Base-by-base conservation (phyloP, 2,329 filamentous ascomycete species). In the Ceratocystis harringtonii region DNA sequence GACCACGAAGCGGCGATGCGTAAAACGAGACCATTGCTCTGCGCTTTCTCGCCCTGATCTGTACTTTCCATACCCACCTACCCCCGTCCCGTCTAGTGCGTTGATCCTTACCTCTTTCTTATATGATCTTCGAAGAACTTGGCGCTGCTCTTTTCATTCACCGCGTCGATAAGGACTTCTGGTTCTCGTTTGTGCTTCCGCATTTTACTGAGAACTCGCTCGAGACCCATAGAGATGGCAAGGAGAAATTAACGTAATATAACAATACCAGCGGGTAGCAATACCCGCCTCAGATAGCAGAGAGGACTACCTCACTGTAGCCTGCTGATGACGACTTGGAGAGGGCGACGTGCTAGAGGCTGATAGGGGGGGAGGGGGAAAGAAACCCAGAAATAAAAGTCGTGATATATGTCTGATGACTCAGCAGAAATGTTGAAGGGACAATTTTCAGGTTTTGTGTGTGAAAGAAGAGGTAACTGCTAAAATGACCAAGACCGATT, bases 81-180 rank as follows among this genome's bases (percentile, higher is more conserved):
- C 17, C 8, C 10, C 19, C 45, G 8, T 25, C 17, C 10, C 6
- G 22, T 15, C 7, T 58, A 15, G 48, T 52, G 19, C 6, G 45
- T 22, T 25, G 60, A 28, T 22, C n/a, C 65, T 43, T 62, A 67
- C 66, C 66, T 67, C 43, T 67, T 67, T n/a, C 60, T 60, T 2
- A 67, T 62, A 25, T 67, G 62, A 30, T 67, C 66, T 19, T 67
- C 66, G 58, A 67, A 67, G 50, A 67, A 67, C 48, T 57, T 0
- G 92, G 94, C 52, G 91, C 95, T 10, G 88, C 97, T 5, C 96
- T 97, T 72, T 94, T 92, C 32, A 92, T 97, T 65, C 90, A 87
- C 48, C 92, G 94, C 1, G 81, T 99, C 1, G 91, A 94, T 72
- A 92, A 92, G 15, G 86, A 92, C 68, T 87, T 97, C 19, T 80